Base-by-base conservation (phyloP, 495 filamentous ascomycete species). In the Geopyxis carbonaria region DNA sequence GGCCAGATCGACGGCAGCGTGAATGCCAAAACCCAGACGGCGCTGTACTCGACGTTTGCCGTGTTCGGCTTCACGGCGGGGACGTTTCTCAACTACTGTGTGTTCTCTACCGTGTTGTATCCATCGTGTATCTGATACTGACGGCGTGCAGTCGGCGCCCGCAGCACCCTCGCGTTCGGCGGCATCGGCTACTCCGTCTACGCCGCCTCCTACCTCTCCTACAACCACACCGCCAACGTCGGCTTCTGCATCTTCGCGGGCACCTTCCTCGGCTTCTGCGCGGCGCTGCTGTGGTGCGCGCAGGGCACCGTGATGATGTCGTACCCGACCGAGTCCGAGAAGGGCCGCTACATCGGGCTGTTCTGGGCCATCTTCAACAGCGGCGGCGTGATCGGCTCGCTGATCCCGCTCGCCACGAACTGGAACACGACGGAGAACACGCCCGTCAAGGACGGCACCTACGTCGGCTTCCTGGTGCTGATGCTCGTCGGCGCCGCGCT, bases 341-440 rank as follows among this genome's bases (percentile, higher is more conserved):
- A 94, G 63, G 86, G 86, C 28, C 72, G 78, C 30, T 94, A 80
- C 54, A 93, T 93, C 53, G 78, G 79, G 28, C 70, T 74, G 57
- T 93, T 94, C 60, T 94, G 86, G 86, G 72, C 80, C 39, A 93
- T 94, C 49, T 95, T 93, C 67, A 95, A 95, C 58, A 57, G 84
- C 22, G 86, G 87, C 45, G 86, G 74, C 51, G 86, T 93, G 40
- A 82, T 93, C 63, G 87, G 87, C 21, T 75, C 75, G 43, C 65
- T 93, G 62, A 76, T 48, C 39, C 44, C 47, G 13, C 51, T 48
- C 19, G 43, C 48, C 43, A 31, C 34, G 8, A 28, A 28, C 30
- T 57, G 44, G 46, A 41, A 51, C 20, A 20, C 5, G 33, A 67
- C 50, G 3, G 57, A 48, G n/a, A 64, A 66, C 40, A 67, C 61